These are phyloP conservation scores for Aspergillus floridensis DNA, from an alignment of 2,329 filamentous ascomycete genomes.

Conservation along the genomic window DNA sequence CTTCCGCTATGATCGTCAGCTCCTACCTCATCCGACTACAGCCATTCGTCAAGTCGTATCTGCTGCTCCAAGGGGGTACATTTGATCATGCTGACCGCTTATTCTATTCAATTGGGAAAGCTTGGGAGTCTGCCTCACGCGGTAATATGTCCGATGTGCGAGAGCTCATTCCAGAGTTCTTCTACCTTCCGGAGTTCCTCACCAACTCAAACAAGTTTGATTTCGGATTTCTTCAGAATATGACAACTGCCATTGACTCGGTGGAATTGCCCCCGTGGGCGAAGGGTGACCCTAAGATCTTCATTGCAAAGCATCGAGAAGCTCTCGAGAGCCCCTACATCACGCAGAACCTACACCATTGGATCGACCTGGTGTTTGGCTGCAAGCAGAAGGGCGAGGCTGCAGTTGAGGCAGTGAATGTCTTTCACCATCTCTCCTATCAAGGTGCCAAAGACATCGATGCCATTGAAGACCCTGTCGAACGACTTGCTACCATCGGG, in stretches of 20 bases:
- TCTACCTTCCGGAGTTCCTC: conserved; percentile 91
- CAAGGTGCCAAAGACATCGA: conserved; percentile 91
- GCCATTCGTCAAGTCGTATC: conserved; percentile 93
- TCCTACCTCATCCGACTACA: conserved; percentile 94
- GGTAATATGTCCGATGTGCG: conserved; percentile 92
- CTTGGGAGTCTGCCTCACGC: conserved; percentile 85
- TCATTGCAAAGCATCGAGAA: conserved; percentile 93
- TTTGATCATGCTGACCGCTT: conserved; percentile 95
- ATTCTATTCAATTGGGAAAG: conserved; percentile 87
- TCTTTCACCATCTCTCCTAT: conserved; percentile 95
- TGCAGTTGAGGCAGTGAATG: conserved; percentile 85
- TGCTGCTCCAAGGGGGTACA: conserved; percentile 88
- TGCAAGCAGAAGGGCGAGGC: conserved; percentile 91
- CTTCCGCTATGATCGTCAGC: conserved; percentile 97
- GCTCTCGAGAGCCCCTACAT: conserved; percentile 92
- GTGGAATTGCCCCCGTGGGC: conserved; percentile 94
- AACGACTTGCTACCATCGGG: conserved; percentile 82
- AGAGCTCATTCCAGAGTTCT: conserved; percentile 95
- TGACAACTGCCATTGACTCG: conserved; percentile 74
- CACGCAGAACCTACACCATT: conserved; percentile 81
- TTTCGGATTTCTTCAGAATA: conserved; percentile 82
- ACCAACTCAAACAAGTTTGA: conserved; percentile 94
- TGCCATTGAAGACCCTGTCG: conserved; percentile 81
- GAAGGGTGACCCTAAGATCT: conserved; percentile 91
- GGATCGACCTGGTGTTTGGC: conserved; percentile 96